A percentile compares a stretch with the other conserved stretches of the same genome.
Evolutionary conservation across 192 early-diverging fungal genomes (phyloP).

Genomic region (Rhizophlyctis rosea): DNA sequence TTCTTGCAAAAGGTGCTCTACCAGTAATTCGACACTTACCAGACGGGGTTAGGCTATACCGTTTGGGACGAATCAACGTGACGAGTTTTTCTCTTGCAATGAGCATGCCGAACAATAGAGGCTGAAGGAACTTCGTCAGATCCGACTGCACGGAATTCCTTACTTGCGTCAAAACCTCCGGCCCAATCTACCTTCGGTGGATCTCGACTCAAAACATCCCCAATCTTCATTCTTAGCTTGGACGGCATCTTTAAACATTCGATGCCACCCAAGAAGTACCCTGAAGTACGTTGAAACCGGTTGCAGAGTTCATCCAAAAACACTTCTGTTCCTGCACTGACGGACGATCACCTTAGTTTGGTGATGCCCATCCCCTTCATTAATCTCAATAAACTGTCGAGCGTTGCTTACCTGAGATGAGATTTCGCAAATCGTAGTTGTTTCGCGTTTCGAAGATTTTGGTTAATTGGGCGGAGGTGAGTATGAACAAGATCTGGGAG

Average conservation of each 20-base stretch:
- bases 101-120: constrained; percentile 76
- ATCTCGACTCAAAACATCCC: constrained; percentile 51
- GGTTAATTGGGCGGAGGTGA: constrained; percentile 76
- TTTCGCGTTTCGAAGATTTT: constrained; percentile 80
- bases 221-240: constrained; percentile 66
- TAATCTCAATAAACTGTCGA: too few species aligned
- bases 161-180: not conserved
- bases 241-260: constrained; percentile 70
- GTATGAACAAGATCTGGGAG: constrained; percentile 79
- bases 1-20: too few species aligned
- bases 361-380: too few species aligned
- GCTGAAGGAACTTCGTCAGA: constrained; percentile 24
- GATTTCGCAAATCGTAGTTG: constrained; percentile 84
- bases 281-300: constrained; percentile 64
- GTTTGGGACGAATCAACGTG: constrained; percentile 68
- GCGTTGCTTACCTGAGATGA: constrained; percentile 52
- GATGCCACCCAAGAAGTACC: constrained; percentile 72
- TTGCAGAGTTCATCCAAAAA: constrained; percentile 78
- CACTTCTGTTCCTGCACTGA: constrained; percentile 61
- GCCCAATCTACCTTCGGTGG: constrained; percentile 52
- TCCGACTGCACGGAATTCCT: constrained; percentile 5
- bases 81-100: constrained; percentile 74
- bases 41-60: constrained; percentile 74
- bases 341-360: too few species aligned
- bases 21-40: constrained; percentile 38